Evolutionary conservation across 805 yeast species (phyloP), one percentile per base, ranked within the genome.

Genomic region (Isabelozyma gotoi): DNA sequence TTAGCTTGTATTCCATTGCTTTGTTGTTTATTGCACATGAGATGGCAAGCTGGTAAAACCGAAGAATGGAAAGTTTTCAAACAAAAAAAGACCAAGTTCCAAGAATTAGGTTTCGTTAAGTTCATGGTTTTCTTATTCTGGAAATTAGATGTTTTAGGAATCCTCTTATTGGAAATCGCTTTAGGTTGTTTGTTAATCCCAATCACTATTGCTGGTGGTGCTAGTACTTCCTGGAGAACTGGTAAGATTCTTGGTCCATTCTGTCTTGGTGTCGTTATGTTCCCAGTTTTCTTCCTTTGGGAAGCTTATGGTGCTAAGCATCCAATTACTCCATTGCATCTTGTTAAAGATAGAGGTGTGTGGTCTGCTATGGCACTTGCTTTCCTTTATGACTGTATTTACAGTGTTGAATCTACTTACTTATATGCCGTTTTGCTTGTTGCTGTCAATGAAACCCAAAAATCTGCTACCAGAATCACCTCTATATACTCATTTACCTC

Each of bases 101-200:
- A 41, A 24, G 33, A 45, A 33, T 33, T 44, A 40, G 51, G 50
- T 34, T 6, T 19, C 18, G 15, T 40, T 35, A 40, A 39, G 4
- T 43, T 48, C 27, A 12, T 46, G 16, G 35, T 33, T 27, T 38
- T 42, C 27, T 42, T 52, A 19, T 53, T 59, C 49, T 61, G 60
- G 52, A 66, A 65, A 42, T 62, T 67, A 42, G 75, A 70, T 52
- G 43, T 65, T 19, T 41, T 65, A 38, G 76, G 75, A 16, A 55
- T 59, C 17, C 31, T 68, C 24, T 42, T 71, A 19, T 43, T 71
- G 36, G 50, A 59, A 43, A 66, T 63, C 11, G 68, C 63, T 14
- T 58, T 67, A 29, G 61, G 64, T 16, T 51, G 65, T 19, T 56
- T 68, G 42, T 52, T 71, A 42, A 61, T 68, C 14, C 74, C 76